Base-by-base conservation (phyloP, 257 asterid genomes). In the Solanum chiquidenum region DNA sequence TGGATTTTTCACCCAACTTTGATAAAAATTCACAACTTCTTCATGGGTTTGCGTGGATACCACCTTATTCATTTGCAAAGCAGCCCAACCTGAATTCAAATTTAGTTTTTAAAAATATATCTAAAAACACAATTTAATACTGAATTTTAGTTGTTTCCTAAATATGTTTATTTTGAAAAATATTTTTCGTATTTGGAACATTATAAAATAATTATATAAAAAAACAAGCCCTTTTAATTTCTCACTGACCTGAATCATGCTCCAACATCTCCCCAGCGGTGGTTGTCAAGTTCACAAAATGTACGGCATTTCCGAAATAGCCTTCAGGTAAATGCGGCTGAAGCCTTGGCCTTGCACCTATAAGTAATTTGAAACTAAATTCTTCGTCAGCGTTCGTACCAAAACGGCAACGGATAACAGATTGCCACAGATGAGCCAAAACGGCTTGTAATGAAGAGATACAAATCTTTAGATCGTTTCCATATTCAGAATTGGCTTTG, bases 371-470 rank as follows among this genome's bases (percentile, higher is more conserved):
- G 84, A 83, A 18, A 5, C 68, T 9, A 21, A 49, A 73, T 23
- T 83, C 86, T 52, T 89, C 33, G 14, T 40, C 25, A 42, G 25
- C n/a, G 40, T 86, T 44, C 0, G 12, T 46, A 33, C 27, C 33
- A 7, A 35, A 31, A 69, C 58, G 68, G 9, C 79, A 52, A 9
- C 85, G 88, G 40, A 40, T 52, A 7, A 88, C 82, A 44, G 94
- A 71, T 38, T 88, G 89, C 94, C 93, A 91, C 12, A 91, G 33
- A 75, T 87, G 92, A 31, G 94, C 94, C 0, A 89, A 64, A 46
- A 92, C 38, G 0, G 95, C 91, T 62, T 94, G 97, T 9, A 94
- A 83, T 3, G 94, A 86, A 3, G 94, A 93, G 85, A 92, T 92
- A 31, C 33, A 88, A 31, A 44, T 75, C 5, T 71, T 38, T 35